Conservation (phyloP, 2,329 filamentous ascomycete species). For the Remersonia thermophila region DNA sequence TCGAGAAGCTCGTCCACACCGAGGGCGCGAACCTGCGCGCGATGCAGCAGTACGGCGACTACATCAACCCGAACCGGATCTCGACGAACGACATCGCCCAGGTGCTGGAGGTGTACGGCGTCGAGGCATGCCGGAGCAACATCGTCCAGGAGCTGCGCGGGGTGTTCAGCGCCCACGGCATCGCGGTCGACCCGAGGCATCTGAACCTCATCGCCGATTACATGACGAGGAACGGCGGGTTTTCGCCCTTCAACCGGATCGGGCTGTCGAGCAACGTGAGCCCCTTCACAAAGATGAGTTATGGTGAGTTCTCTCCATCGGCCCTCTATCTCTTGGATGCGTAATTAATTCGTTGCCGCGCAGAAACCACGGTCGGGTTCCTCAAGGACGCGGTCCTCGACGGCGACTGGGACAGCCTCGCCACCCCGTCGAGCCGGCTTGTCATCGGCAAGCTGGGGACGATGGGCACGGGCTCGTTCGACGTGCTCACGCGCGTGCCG, state of each 20-base stretch:
- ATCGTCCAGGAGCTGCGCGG: conserved; percentile 77
- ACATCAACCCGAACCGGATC: conserved; percentile 75
- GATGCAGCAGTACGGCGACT: conserved; percentile 78
- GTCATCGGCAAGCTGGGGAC: conserved; percentile 74
- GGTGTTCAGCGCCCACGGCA: conserved; percentile 85
- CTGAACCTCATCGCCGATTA: conserved; percentile 91
- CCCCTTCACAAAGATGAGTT: conserved; percentile 98
- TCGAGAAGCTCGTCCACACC: conserved; percentile 53
- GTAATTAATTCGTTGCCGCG: not conserved
- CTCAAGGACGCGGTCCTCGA: conserved; percentile 85
- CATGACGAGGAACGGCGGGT: conserved; percentile 90
- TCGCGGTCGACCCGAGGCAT: conserved; percentile 82
- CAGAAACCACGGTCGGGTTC: conserved; percentile 73
- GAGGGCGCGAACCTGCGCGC: conserved; percentile 78
- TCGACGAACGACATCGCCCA: conserved; percentile 87
- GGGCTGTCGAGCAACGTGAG: conserved; percentile 75
- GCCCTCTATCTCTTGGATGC: not conserved
- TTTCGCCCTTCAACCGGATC: conserved; percentile 84
- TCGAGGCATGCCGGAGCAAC: conserved; percentile 78
- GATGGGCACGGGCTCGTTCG: conserved; percentile 84
- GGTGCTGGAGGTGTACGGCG: conserved; percentile 75
- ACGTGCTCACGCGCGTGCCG: conserved; percentile 58
- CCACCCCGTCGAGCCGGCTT: conserved; percentile 74
- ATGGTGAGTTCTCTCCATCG: conserved; percentile 42
- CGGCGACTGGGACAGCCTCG: conserved; percentile 79